Percentiles rank a stretch among this genome's conserved stretches.
phyloP scores from a whole-genome alignment of 2,329 filamentous ascomycete genomes.

The Talaromyces islandicus region DNA sequence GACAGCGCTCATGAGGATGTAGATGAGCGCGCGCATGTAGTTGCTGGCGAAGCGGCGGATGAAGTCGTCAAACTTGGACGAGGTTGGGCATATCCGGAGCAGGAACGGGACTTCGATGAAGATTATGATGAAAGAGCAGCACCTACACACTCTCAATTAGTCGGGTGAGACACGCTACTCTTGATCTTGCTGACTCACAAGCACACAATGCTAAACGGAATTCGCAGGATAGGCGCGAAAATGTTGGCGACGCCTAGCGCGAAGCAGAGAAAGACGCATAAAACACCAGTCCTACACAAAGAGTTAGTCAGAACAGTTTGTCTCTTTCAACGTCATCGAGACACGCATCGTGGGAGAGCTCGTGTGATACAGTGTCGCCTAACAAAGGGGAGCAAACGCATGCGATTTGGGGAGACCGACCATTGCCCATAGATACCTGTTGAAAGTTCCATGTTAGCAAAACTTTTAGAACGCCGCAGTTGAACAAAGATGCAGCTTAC shows the following conservation, averaged over 20 bases:
- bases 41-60: constrained; percentile 93
- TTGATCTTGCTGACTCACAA: constrained; percentile 40
- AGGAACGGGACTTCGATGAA: constrained; percentile 91
- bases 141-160: constrained; percentile 41
- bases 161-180: constrained; percentile 17
- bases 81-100: constrained; percentile 95
- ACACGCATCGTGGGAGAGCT: background rate
- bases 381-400: background rate
- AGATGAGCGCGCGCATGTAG: constrained; percentile 90
- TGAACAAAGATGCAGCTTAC: constrained; percentile 37
- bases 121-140: constrained; percentile 66
- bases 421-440: constrained; percentile 65
- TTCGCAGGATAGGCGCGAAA: constrained; percentile 53
- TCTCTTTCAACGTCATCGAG: background rate
- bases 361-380: background rate
- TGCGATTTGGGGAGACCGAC: constrained; percentile 37
- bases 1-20: constrained; percentile 69
- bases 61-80: constrained; percentile 75
- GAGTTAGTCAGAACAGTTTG: background rate
- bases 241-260: constrained; percentile 65
- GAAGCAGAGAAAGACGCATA: constrained; percentile 60
- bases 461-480: background rate
- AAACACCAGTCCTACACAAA: constrained; percentile 40
- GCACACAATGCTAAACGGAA: constrained; percentile 55
- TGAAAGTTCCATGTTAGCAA: constrained; percentile 7